These are phyloP conservation scores for Taphrina betulina DNA, from an alignment of 1,139 yeast species.

Conservation along the genomic window DNA sequence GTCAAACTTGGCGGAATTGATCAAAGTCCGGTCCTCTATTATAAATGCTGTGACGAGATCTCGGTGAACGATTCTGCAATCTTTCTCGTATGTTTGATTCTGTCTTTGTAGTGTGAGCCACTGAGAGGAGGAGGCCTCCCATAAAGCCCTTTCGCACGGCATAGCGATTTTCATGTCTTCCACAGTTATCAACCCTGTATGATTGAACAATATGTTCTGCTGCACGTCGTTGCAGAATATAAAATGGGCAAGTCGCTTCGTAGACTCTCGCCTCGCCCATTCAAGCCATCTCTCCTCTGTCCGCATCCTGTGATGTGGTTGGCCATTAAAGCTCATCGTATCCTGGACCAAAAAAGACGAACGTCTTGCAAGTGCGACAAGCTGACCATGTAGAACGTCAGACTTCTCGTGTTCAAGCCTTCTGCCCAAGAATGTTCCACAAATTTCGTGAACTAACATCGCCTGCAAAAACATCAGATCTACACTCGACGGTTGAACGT, in stretches of 20 bases:
- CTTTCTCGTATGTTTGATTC: not conserved
- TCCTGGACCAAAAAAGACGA: slow-evolving; percentile 4
- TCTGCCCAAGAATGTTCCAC: not conserved
- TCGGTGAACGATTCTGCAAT: not conserved
- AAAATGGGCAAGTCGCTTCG: slow-evolving; percentile 1
- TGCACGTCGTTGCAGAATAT: slow-evolving; percentile 8
- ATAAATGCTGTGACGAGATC: slow-evolving; percentile 3
- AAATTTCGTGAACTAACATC: slow-evolving; percentile 5
- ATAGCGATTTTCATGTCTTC: slow-evolving; percentile 18
- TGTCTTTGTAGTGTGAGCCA: slow-evolving; percentile 1
- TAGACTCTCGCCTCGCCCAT: slow-evolving; percentile 6
- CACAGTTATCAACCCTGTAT: not conserved
- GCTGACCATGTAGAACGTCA: slow-evolving; percentile 13
- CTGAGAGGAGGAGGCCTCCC: slow-evolving; percentile 3
- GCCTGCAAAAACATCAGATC: slow-evolving; percentile 13
- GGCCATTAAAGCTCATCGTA: not conserved
- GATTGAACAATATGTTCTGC: slow-evolving; percentile 2
- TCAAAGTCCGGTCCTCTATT: not conserved
- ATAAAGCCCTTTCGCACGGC: not conserved
- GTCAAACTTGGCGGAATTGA: not conserved
- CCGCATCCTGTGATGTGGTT: not conserved
- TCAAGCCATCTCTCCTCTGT: slow-evolving; percentile 8
- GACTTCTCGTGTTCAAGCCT: slow-evolving; percentile 12
- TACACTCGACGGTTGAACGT: not conserved
- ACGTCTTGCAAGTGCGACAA: slow-evolving; percentile 11